Conservation (phyloP, 257 asterid genomes). For the Solanum gracilifrons region DNA sequence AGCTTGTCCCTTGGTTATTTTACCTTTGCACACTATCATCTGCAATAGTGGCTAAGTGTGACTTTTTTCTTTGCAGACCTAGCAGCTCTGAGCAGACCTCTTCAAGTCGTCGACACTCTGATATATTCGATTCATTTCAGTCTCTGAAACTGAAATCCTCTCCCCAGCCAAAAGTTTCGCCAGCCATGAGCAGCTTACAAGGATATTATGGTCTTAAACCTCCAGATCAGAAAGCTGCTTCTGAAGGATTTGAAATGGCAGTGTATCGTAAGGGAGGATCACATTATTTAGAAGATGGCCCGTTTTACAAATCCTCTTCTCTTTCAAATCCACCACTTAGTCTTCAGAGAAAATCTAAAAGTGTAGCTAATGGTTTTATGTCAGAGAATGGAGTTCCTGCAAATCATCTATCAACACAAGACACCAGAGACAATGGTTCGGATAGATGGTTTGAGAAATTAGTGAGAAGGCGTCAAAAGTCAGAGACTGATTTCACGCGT, state of each 20-base stretch:
- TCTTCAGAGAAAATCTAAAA: slow-evolving; percentile 52
- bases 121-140: slow-evolving; percentile 61
- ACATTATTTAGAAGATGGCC: slow-evolving; percentile 39
- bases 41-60: not conserved
- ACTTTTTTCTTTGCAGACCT: slow-evolving; percentile 41
- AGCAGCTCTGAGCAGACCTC: slow-evolving; percentile 36
- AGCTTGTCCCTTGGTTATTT: not conserved
- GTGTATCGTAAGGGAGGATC: slow-evolving; percentile 34
- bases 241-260: slow-evolving; percentile 62
- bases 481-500: slow-evolving; percentile 39
- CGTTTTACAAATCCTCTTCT: slow-evolving; percentile 20
- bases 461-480: slow-evolving; percentile 44
- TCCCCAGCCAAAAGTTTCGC: slow-evolving; percentile 42
- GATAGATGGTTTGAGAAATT: slow-evolving; percentile 46
- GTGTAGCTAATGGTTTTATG: slow-evolving; percentile 44
- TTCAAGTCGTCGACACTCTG: slow-evolving; percentile 46
- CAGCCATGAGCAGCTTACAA: slow-evolving; percentile 52
- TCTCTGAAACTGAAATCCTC: slow-evolving; percentile 56
- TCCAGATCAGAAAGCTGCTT: slow-evolving; percentile 20
- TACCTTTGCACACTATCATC: not conserved
- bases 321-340: slow-evolving; percentile 35
- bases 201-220: slow-evolving; percentile 44
- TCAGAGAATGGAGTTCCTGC: slow-evolving; percentile 27
- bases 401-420: slow-evolving; percentile 20
- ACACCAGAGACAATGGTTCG: slow-evolving; percentile 19